Conservation (phyloP, 2,329 filamentous ascomycete genomes). For the Graphium sp. region DNA sequence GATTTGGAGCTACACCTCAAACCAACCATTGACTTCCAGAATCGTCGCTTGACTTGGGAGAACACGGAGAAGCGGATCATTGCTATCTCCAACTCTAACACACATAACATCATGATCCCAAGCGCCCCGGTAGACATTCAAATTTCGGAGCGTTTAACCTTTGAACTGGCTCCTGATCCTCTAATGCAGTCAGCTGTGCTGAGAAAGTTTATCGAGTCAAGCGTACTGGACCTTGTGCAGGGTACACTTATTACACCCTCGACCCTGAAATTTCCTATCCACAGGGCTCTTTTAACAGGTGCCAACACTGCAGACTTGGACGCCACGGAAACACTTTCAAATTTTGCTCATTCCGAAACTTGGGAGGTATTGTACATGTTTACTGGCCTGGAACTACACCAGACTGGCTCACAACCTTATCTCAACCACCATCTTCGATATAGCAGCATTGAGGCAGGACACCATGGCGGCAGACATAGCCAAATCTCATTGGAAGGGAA, state of each 20-base stretch:
- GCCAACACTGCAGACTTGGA: neutral
- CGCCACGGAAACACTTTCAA: too few species aligned
- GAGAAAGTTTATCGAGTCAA: slow-evolving; percentile 22
- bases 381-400: slow-evolving; percentile 33
- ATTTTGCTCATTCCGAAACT: neutral
- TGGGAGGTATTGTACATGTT: slow-evolving; percentile 19
- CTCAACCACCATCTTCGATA: slow-evolving; percentile 28
- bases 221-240: slow-evolving; percentile 24
- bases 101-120: slow-evolving; percentile 22
- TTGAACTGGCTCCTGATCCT: slow-evolving; percentile 1
- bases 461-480: slow-evolving; percentile 30
- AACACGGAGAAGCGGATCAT: slow-evolving; percentile 15
- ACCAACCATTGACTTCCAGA: slow-evolving; percentile 5
- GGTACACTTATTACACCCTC: slow-evolving; percentile 22
- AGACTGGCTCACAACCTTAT: slow-evolving; percentile 23
- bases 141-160: slow-evolving; percentile 15
- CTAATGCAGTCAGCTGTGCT: slow-evolving; percentile 9
- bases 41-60: slow-evolving; percentile 7
- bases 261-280: slow-evolving; percentile 24
- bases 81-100: slow-evolving; percentile 18
- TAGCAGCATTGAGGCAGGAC: slow-evolving; percentile 32
- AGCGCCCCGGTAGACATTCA: slow-evolving; percentile 21
- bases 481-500: slow-evolving; percentile 30
- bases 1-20: slow-evolving; percentile 7
- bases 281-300: slow-evolving; percentile 11